Evolutionary conservation across 306 rosid species (phyloP), one percentile per base, ranked within the genome.

Genomic region (Mimosa pudica): DNA sequence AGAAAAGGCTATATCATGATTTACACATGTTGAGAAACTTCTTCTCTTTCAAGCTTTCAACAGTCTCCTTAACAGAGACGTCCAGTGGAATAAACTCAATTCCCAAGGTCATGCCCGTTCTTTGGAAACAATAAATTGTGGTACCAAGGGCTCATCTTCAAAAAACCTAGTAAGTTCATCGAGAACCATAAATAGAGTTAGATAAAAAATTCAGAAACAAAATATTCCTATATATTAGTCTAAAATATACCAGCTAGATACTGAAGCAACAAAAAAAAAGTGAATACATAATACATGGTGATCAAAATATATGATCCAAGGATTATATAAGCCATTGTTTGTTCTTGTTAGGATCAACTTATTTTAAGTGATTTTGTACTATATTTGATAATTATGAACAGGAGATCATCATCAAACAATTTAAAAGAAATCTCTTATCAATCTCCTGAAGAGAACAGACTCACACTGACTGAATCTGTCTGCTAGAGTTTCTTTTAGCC

Each of bases 21-120:
- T 66, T 24, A 24, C n/a, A 66, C 16, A 66, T 1, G 32, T 41
- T 2, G 49, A 41, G 49, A 66, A 66, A 66, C 49, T 66, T 66
- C 13, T 66, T 66, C 5, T 66, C 48, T 66, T 41, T 66, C 71
- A 66, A 66, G 49, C 71, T 66, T 38, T 41, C 33, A 7, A 66
- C 14, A 0, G 14, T 41, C 48, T 41, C 71, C 14, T 0, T 41
- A 0, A 41, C 49, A 4, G 47, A 35, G 4, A 66, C 5, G 7
- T 66, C 7, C 5, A 66, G 16, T 17, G 71, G 71, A 38, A 41
- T 38, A 41, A 66, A 66, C 71, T 66, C 71, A 66, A 66, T 17
- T 66, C 49, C 49, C 5, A 65, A 38, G 0, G 48, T 16, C 10
- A 16, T 16, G 71, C 1, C 71, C 17, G 38, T 17, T 66, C 71